Base-by-base conservation (phyloP, 2,329 filamentous ascomycete genomes). In the Verticillium nubilum region DNA sequence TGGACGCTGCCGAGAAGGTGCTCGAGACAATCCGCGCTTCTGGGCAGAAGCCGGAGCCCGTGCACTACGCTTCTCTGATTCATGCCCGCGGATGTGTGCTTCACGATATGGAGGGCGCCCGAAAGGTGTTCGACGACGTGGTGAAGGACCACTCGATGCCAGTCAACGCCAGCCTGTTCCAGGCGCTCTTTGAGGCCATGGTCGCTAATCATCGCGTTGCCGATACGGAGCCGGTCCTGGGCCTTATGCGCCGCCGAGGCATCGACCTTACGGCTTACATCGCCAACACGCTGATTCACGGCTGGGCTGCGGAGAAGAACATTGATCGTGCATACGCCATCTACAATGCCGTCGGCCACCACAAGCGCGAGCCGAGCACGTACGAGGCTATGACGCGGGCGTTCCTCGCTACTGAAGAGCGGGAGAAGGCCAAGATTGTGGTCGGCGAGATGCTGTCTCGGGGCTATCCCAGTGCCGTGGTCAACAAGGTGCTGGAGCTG, bases 371-470 rank as follows among this genome's bases (percentile, higher is more conserved):
- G 78, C 95, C 95, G 3, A 97, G 92, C 79, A 99, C 95, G 4
- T 99, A 99, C 73, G 95, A 99, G 77, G 93, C 94, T 47, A 99
- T 99, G 95, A 97, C 93, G 5, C 85, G 95, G 53, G 95, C 95
- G 1, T 97, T 89, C 76, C 85, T 99, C 58, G 87, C 92, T 12
- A 89, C 89, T 3, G 91, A 96, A 70, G 86, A 96, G 71, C 87
- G 91, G 33, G 83, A 87, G 55, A 82, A 84, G 60, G 95, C 95
- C 42, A 87, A 92, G 76, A 76, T 70, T 12, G 89, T 97, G 15
- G 93, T 97, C 26, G 84, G 89, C 59, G 95, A 99, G 80, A 97
- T 97, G 84, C 81, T 97, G 35, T 87, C 86, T 54, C 86, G 95
- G 60, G 93, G 93, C 42, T 99, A 98, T 70, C 95, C 95, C 54